These are phyloP conservation scores for Paecilomyces sp. DNA, from an alignment of 2,329 filamentous ascomycete genomes.

Conservation along the genomic window DNA sequence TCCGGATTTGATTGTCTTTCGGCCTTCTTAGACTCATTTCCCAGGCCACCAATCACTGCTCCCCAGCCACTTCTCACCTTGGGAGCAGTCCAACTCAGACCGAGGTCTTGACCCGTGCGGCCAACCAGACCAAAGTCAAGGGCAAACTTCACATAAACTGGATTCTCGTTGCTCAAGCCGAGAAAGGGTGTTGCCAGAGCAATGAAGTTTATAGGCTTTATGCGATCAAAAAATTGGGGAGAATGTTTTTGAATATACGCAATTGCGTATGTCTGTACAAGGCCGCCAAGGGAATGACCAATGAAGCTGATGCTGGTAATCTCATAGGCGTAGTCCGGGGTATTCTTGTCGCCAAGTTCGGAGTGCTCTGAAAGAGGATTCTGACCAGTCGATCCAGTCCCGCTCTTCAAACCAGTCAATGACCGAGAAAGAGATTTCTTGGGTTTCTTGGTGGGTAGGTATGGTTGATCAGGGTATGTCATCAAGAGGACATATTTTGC, in stretches of 20 bases:
- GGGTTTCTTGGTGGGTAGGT: slow-evolving; percentile 58
- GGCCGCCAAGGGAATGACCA: slow-evolving; percentile 81
- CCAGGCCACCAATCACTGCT: slow-evolving; percentile 74
- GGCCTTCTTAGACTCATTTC: slow-evolving; percentile 50
- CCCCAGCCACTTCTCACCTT: slow-evolving; percentile 82
- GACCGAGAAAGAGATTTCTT: slow-evolving; percentile 43
- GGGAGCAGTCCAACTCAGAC: slow-evolving; percentile 87
- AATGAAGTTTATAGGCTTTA: slow-evolving; percentile 86
- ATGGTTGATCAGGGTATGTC: slow-evolving; percentile 92
- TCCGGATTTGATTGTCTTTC: slow-evolving; percentile 61
- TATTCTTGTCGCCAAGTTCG: slow-evolving; percentile 34
- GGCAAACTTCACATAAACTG: slow-evolving; percentile 93
- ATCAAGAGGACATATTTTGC: slow-evolving; percentile 84
- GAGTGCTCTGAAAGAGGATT: slow-evolving; percentile 33
- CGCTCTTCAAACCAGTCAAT: slow-evolving; percentile 36
- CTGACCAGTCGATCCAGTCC: slow-evolving; percentile 16
- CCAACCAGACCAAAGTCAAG: slow-evolving; percentile 93
- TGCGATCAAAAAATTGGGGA: slow-evolving; percentile 78
- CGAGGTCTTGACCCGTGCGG: slow-evolving; percentile 90
- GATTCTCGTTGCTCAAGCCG: slow-evolving; percentile 93
- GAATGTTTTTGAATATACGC: slow-evolving; percentile 97
- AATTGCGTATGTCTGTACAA: slow-evolving; percentile 88
- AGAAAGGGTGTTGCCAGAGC: slow-evolving; percentile 80
- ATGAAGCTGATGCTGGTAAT: slow-evolving; percentile 95
- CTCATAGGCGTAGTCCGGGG: slow-evolving; percentile 55